These are phyloP conservation scores for Exophiala sp. DNA, from an alignment of 2,329 filamentous ascomycete species.

Conservation along the genomic window DNA sequence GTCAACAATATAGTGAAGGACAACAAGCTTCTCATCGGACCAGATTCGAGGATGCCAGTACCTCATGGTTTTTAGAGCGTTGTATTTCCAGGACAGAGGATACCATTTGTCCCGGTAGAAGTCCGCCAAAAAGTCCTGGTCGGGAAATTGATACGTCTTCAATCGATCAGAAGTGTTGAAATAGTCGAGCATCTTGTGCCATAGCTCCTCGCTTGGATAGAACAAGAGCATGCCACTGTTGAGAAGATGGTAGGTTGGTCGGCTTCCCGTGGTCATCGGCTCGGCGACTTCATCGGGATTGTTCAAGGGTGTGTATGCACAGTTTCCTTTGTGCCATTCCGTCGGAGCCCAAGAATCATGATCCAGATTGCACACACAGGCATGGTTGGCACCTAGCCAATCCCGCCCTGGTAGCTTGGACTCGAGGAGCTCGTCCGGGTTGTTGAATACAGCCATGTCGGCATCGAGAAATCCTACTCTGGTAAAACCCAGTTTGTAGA, in stretches of 20 bases:
- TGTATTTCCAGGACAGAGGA: constrained; percentile 49
- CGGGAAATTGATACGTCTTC: constrained; percentile 48
- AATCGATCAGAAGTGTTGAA: constrained; percentile 42
- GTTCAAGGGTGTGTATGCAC: constrained; percentile 44
- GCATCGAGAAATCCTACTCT: constrained; percentile 52
- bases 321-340: constrained; percentile 49
- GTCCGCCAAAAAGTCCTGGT: constrained; percentile 53
- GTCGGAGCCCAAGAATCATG: constrained; percentile 48
- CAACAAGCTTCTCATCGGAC: constrained; percentile 47
- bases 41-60: constrained; percentile 53
- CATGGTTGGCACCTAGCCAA: constrained; percentile 49
- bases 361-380: constrained; percentile 53
- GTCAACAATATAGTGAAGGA: constrained; percentile 54
- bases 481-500: constrained; percentile 36
- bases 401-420: constrained; percentile 35
- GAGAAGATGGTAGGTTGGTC: constrained; percentile 44
- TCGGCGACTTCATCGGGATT: constrained; percentile 34
- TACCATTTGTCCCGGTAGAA: constrained; percentile 47
- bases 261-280: constrained; percentile 15
- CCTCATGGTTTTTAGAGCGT: constrained; percentile 53
- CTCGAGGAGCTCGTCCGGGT: constrained; percentile 47
- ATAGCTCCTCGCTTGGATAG: constrained; percentile 39
- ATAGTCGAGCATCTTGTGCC: constrained; percentile 38
- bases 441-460: constrained; percentile 48
- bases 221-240: constrained; percentile 55